Conservation (phyloP, 2,329 filamentous ascomycete genomes). For the Bipolaris oryzae region DNA sequence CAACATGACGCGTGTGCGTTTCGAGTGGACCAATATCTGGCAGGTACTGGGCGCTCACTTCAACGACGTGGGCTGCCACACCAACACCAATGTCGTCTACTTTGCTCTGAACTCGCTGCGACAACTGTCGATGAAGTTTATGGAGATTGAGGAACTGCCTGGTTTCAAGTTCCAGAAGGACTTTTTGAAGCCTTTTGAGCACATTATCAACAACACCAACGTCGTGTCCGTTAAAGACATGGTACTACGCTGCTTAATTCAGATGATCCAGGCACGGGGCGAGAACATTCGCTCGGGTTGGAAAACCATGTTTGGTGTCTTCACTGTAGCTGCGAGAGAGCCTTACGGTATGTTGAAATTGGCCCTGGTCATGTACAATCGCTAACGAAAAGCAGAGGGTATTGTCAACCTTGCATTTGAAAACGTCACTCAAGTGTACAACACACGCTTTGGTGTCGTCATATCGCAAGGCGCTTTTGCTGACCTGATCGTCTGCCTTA, state of each 20-base stretch:
- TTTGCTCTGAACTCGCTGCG: slow-evolving; percentile 95
- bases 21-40: slow-evolving; percentile 99
- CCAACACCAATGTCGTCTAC: slow-evolving; percentile 95
- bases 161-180: slow-evolving; percentile 99
- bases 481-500: slow-evolving; percentile 93
- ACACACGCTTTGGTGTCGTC: slow-evolving; percentile 91
- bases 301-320: slow-evolving; percentile 99
- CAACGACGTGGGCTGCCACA: slow-evolving; percentile 95
- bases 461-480: slow-evolving; percentile 97
- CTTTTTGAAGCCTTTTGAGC: slow-evolving; percentile 97
- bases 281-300: slow-evolving; percentile 97
- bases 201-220: slow-evolving; percentile 91
- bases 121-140: slow-evolving; percentile 96
- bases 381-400: slow-evolving; percentile 64
- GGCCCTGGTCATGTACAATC: not conserved
- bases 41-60: slow-evolving; percentile 97
- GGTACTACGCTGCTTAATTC: slow-evolving; percentile 92
- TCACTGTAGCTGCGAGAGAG: slow-evolving; percentile 92
- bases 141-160: slow-evolving; percentile 96
- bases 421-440: slow-evolving; percentile 95
- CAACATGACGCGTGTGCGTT: slow-evolving; percentile 98
- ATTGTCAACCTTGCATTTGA: slow-evolving; percentile 98
- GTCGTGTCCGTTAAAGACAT: slow-evolving; percentile 96
- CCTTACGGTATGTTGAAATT: slow-evolving; percentile 66
- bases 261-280: slow-evolving; percentile 97